A percentile compares a stretch with the other conserved stretches of the same genome.
These are phyloP conservation scores for Globisporangium polare DNA, from an alignment of 352 stramenopile genomes.

Conservation along the genomic window DNA sequence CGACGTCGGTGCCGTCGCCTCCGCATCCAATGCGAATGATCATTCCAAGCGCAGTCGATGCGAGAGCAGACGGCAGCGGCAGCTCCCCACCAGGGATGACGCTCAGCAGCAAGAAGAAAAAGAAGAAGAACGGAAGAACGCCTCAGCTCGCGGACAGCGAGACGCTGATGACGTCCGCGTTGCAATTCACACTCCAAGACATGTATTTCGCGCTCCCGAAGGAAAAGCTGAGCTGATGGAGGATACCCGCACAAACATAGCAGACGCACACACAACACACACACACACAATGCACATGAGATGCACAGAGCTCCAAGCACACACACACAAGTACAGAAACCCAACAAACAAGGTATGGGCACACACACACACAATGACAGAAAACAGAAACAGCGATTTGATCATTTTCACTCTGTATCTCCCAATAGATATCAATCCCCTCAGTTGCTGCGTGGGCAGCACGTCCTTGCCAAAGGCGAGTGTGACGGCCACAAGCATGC, in stretches of 20 bases:
- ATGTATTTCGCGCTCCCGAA: slow-evolving; percentile 67
- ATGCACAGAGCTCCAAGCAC: background rate
- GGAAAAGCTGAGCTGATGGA: slow-evolving; percentile 28
- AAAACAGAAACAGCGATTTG: slow-evolving; percentile 13
- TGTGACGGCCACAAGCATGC: no score
- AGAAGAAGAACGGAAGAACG: slow-evolving; percentile 28
- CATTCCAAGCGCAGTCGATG: slow-evolving; percentile 8
- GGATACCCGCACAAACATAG: background rate
- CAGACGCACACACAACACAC: slow-evolving; percentile 4
- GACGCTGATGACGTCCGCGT: slow-evolving; percentile 2
- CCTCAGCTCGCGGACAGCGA: background rate
- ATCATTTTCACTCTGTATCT: slow-evolving; percentile 10
- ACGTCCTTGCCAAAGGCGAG: no score
- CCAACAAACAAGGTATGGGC: slow-evolving; percentile 19
- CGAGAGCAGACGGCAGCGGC: slow-evolving; percentile 4
- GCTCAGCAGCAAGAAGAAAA: slow-evolving; percentile 31
- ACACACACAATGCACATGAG: background rate
- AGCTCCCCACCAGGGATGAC: slow-evolving; percentile 6
- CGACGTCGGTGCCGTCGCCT: slow-evolving; percentile 48
- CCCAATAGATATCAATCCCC: slow-evolving; percentile 4
- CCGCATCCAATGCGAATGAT: slow-evolving; percentile 16
- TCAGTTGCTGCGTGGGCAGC: slow-evolving; percentile 1
- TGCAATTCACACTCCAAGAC: slow-evolving; percentile 79
- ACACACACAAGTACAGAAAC: slow-evolving; percentile 4
- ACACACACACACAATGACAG: slow-evolving; percentile 18